Base-by-base conservation (phyloP, 805 yeast species). In the Cyberlindnera suaveolens region DNA sequence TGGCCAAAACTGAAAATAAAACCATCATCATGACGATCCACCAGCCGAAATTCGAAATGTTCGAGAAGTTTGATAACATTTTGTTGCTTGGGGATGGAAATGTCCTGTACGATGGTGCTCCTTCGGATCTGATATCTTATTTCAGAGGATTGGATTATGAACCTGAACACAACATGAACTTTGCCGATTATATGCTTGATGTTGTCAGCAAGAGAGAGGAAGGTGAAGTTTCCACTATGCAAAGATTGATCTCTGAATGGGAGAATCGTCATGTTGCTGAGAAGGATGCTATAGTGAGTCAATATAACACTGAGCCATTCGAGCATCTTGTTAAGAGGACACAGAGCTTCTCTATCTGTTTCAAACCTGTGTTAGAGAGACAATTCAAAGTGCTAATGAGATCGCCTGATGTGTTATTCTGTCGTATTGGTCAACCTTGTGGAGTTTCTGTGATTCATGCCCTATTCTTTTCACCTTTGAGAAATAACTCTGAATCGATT, bases 1-100 rank as follows among this genome's bases (percentile, higher is more conserved):
- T 88, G 31, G 77, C 88, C 2, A 55, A 48, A 3, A 57, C 62
- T n/a, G 74, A 71, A 27, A 78, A 81, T 6, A 77, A 80, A 11
- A 85, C 95, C 0, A 72, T 88, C 8, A 74, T 87, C 19, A 60
- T 82, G 42, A 86, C 96, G 0, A 85, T 88, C 40, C 96, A 87
- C 61, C 96, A 87, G 55, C 96, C 96, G 1, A 75, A 86, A 49
- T 74, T 77, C 27, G 84, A 77, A 45, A 64, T 85, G 50, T 80
- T 84, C 54, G 60, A 69, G 15, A 65, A 65, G 44, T 85, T 88
- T 66, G 91, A 88, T 5, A 79, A 58, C 86, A 90, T 34, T 90
- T 91, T 7, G 57, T 78, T 15, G 78, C 80, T 16, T 8, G 55
- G 55, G 10, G 45, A 47, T 34, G 58, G 58, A 9, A 40, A 49